Conservation (phyloP, 1,284 basidiomycete species). For the Pyrrhoderma lamaoense region DNA sequence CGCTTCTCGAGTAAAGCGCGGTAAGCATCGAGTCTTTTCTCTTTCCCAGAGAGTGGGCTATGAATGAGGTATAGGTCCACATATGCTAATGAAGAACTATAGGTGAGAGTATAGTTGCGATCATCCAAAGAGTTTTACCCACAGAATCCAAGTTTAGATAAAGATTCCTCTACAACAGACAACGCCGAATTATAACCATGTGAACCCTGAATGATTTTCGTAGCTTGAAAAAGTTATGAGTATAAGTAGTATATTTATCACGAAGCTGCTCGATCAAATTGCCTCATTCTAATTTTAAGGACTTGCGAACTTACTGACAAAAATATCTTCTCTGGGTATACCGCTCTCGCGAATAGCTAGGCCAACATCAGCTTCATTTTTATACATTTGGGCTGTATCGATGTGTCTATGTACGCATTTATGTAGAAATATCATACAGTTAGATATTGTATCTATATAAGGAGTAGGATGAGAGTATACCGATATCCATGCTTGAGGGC, state of each 20-base stretch:
- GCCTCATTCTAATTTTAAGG: neutral
- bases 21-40: conserved; percentile 37
- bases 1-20: conserved; percentile 34
- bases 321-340: conserved; percentile 37
- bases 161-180: conserved; percentile 33
- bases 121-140: neutral
- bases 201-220: conserved; percentile 37
- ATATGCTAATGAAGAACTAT: conserved; percentile 29
- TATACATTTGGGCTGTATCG: conserved; percentile 41
- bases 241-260: neutral
- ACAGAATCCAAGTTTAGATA: conserved; percentile 36
- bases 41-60: conserved; percentile 34
- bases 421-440: neutral
- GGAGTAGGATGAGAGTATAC: conserved; percentile 20
- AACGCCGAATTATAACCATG: conserved; percentile 34
- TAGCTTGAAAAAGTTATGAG: conserved; percentile 28
- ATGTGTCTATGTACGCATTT: conserved; percentile 27
- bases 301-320: conserved; percentile 33
- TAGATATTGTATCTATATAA: neutral
- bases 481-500: conserved; percentile 42
- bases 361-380: conserved; percentile 49
- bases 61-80: conserved; percentile 56
- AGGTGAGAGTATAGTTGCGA: neutral
- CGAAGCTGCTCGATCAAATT: neutral
- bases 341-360: conserved; percentile 36